Base-by-base conservation (phyloP, 768 basidiomycete genomes). In the Trametes punicea region DNA sequence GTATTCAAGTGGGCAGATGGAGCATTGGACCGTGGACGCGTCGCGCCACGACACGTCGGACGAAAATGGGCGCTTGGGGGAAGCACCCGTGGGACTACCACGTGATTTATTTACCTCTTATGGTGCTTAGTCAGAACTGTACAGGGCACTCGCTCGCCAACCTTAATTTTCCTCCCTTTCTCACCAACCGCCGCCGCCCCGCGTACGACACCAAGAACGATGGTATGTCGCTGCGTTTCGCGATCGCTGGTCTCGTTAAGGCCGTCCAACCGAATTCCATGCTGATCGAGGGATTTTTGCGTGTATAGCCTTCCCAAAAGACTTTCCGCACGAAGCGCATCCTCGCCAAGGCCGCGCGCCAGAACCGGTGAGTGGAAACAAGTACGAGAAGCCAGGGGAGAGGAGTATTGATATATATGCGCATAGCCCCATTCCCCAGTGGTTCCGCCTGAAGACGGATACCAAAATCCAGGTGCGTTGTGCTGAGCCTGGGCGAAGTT, bases 381-480 rank as follows among this genome's bases (percentile, higher is more conserved):
- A 31, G 6, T 34, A 7, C 31, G 20, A 15, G 26, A n/a, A 8
- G 20, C 4, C 2, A 7, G n/a, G 31, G 42, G 38, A 30, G 26
- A 45, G 29, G 9, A 27, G 18, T 33, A 26, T 49, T 46, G 50
- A 54, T 49, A 38, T 8, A 16, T n/a, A 38, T 42, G 36, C 21
- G 46, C 15, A 36, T 51, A 93, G 91, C 71, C 97, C 96, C 60
- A 98, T 99, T 60, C 97, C 96, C 63, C 96, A 98, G 70, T 99
- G 96, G 96, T 98, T 97, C 85, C 93, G 94, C 64, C 79, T 95
- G 60, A 98, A 97, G 83, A 84, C 90, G 67, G 96, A 93, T 73
- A 89, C 88, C 62, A 95, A 97, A 81, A 95, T 92, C 65, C 90
- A 93, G 76, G 90, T 90, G 67, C 66, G 68, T 57, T 7, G n/a